Evolutionary conservation across 306 rosid species (phyloP).

Genomic region (Begonia masoniana): DNA sequence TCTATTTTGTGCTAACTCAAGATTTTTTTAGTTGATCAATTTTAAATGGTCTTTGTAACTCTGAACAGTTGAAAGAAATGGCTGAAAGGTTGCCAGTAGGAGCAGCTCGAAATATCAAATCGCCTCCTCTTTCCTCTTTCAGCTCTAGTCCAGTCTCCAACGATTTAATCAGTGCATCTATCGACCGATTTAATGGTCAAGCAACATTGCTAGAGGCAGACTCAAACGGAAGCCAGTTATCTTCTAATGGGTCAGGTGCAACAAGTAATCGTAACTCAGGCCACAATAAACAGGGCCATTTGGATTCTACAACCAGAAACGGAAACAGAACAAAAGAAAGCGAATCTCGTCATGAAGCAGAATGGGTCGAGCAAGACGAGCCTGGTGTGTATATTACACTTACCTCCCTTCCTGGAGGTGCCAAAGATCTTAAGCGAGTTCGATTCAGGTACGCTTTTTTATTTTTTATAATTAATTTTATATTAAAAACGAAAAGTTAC

Average conservation of each 20-base stretch:
- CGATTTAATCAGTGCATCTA: constrained; percentile 39
- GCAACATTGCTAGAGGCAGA: constrained; percentile 51
- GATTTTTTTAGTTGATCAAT: constrained; percentile 3
- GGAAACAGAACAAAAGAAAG: constrained; percentile 71
- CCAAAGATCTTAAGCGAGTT: constrained; percentile 84
- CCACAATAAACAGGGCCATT: constrained; percentile 56
- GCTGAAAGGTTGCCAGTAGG: constrained; percentile 97
- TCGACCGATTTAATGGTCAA: constrained; percentile 54
- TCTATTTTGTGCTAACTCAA: not conserved
- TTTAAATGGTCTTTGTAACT: too few species aligned
- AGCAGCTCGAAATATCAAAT: constrained; percentile 59
- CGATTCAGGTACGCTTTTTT: too few species aligned
- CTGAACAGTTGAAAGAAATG: constrained; percentile 80
- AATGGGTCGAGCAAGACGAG: constrained; percentile 99
- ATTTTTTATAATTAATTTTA: too few species aligned
- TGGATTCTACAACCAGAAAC: constrained; percentile 49
- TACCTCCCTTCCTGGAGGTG: constrained; percentile 82
- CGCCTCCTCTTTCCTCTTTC: constrained; percentile 58
- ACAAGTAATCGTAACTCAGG: constrained; percentile 33
- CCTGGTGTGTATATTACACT: constrained; percentile 95
- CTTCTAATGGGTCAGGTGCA: constrained; percentile 61
- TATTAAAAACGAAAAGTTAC: too few species aligned
- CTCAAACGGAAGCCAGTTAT: constrained; percentile 45
- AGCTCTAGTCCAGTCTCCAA: constrained; percentile 48
- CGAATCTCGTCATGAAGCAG: constrained; percentile 63